Evolutionary conservation across 208 protist genomes (phyloP).

Genomic region (Acanthamoeba quina): DNA sequence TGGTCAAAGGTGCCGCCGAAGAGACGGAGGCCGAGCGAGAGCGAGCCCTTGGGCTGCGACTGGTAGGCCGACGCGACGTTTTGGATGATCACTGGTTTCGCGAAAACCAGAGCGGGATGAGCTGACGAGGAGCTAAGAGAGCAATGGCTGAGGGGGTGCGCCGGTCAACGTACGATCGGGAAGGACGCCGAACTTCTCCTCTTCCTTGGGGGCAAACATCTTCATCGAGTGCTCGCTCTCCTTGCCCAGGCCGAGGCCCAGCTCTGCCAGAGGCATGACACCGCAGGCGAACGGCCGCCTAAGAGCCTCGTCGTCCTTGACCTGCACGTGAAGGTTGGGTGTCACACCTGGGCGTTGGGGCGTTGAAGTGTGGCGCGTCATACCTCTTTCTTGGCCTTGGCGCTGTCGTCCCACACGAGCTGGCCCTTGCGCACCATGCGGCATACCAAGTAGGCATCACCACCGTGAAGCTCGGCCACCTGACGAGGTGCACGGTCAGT

Average conservation of each 20-base stretch:
- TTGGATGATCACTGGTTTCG: constrained; percentile 40
- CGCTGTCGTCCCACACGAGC: constrained; percentile 66
- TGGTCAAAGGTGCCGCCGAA: constrained; percentile 52
- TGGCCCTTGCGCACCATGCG: constrained; percentile 65
- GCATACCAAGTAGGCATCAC: constrained; percentile 52
- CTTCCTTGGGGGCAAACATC: constrained; percentile 66
- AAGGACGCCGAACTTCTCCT: constrained; percentile 66
- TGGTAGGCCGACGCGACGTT: constrained; percentile 64
- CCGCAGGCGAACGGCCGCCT: constrained; percentile 48
- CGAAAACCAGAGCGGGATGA: neutral
- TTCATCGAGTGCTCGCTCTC: constrained; percentile 69
- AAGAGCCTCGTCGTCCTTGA: constrained; percentile 61
- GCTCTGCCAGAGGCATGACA: constrained; percentile 23
- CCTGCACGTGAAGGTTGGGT: neutral
- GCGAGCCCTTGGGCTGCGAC: constrained; percentile 32
- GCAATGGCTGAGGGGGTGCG: neutral
- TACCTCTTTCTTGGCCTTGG: constrained; percentile 58
- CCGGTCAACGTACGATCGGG: constrained; percentile 41
- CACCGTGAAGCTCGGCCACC: constrained; percentile 44
- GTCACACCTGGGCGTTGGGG: no score
- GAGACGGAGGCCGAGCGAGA: constrained; percentile 44
- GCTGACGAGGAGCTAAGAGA: neutral
- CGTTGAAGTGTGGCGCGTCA: no score
- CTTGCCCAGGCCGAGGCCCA: constrained; percentile 53
- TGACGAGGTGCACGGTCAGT: neutral